Evolutionary conservation across 1,139 yeast species (phyloP), one percentile per base, ranked within the genome.

Genomic region (Kodamaea sp.): DNA sequence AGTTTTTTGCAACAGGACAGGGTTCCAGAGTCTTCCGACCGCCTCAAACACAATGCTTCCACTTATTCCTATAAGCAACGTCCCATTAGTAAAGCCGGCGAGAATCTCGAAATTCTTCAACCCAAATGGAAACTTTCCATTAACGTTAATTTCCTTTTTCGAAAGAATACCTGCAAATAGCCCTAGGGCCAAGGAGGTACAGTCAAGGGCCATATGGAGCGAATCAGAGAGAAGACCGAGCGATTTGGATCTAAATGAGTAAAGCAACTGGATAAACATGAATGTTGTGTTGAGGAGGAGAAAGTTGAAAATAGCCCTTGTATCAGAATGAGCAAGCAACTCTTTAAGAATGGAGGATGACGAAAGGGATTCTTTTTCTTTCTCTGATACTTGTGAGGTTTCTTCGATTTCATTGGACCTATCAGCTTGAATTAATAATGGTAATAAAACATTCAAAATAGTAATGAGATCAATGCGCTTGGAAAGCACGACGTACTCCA

Each of bases 61-160:
- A 19, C 92, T 89, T 29, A 92, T 92, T 2, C 96, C 97, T 20
- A 94, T 63, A 31, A 92, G 67, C 31, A 92, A 61, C 5, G 95
- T 83, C 7, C 96, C 98, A 57, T 92, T 92, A 5, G 97, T 86
- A 51, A 92, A 92, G 0, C 98, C 98, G 0, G 97, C 94, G 39
- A 94, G 70, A 1, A 94, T 88, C 53, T 90, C 98, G 31, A 92
- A 81, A 55, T 88, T 80, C 10, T 80, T 73, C 38, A 90, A 68
- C 0, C 97, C 97, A 63, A 87, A 89, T 0, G 98, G 97, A 51
- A 77, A 92, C 38, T 78, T 72, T 10, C 82, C 74, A 38, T 79
- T 80, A 7, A 90, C 78, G 35, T 69, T 62, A 30, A 64, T 57
- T 10, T 65, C 63, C 20, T 63, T 59, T 36, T 74, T 74, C 29